These are phyloP conservation scores for Pseudozyma hubeiensis DNA, from an alignment of 1,284 basidiomycete genomes.

Conservation along the genomic window DNA sequence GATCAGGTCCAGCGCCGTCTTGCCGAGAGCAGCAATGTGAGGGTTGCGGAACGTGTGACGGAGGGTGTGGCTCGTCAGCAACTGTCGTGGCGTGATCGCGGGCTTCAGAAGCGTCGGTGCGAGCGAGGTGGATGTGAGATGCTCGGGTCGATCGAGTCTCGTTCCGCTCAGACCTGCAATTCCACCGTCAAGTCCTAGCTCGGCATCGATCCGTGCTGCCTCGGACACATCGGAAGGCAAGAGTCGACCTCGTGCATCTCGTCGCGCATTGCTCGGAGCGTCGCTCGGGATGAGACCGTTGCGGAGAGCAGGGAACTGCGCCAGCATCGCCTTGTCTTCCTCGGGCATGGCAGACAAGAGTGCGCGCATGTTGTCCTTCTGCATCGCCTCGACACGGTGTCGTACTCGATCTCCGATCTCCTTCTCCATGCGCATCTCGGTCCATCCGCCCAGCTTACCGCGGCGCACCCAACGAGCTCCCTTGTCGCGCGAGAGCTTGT, in stretches of 20 bases:
- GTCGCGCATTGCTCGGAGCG: conserved; percentile 20
- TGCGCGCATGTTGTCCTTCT: conserved; percentile 59
- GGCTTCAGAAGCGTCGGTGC: conserved; percentile 66
- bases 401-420: conserved; percentile 56
- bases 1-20: conserved; percentile 66
- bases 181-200: conserved; percentile 40
- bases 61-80: conserved; percentile 64
- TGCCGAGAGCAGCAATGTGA: conserved; percentile 64
- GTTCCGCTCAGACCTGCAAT: conserved; percentile 12
- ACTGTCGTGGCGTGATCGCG: conserved; percentile 56
- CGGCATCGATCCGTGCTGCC: conserved; percentile 47
- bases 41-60: conserved; percentile 67
- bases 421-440: conserved; percentile 61
- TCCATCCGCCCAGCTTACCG: conserved; percentile 63
- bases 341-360: conserved; percentile 49
- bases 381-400: conserved; percentile 52
- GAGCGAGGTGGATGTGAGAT: conserved; percentile 57
- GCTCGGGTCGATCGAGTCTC: conserved; percentile 26
- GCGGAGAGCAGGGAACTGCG: conserved; percentile 36
- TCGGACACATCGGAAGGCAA: conserved; percentile 45
- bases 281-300: conserved; percentile 32
- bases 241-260: conserved; percentile 30
- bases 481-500: conserved; percentile 60
- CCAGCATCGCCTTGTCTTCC: conserved; percentile 45
- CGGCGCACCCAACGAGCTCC: conserved; percentile 63